Conservation (phyloP, 2,329 filamentous ascomycete species). For the Balansia obtecta region DNA sequence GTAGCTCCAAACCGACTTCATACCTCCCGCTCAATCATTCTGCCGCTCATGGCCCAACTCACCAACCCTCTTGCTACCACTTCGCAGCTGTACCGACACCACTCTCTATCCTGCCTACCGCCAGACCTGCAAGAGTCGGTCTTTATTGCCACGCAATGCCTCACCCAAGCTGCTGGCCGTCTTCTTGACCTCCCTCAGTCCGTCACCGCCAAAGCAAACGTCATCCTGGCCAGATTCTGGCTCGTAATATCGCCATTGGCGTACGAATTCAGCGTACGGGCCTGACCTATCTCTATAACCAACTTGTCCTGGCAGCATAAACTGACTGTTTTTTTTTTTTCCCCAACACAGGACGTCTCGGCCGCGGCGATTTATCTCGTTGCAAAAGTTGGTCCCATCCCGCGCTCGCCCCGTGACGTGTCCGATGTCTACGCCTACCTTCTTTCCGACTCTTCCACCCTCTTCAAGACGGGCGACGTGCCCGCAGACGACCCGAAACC, state of each 20-base stretch:
- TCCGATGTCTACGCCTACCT: conserved; percentile 80
- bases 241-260: conserved; percentile 42
- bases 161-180: conserved; percentile 68
- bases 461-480: conserved; percentile 29
- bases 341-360: conserved; percentile 60
- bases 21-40: not conserved
- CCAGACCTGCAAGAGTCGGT: conserved; percentile 58
- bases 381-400: conserved; percentile 68
- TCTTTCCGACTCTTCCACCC: conserved; percentile 45
- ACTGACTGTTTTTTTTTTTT: not conserved
- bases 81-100: conserved; percentile 51
- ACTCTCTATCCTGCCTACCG: conserved; percentile 46
- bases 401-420: conserved; percentile 66
- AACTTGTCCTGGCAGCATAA: not conserved
- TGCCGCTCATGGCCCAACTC: conserved; percentile 43
- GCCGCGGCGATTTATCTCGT: conserved; percentile 71
- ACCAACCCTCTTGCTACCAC: conserved; percentile 60
- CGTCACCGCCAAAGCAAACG: conserved; percentile 72
- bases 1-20: not conserved
- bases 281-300: conserved; percentile 3
- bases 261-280: conserved; percentile 42
- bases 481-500: conserved; percentile 31
- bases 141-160: conserved; percentile 56
- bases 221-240: conserved; percentile 75
- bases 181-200: conserved; percentile 77